A percentile compares a stretch with the other conserved stretches of the same genome.
Evolutionary conservation across 306 rosid genomes (phyloP).

Genomic region (Boehmeria nivea): DNA sequence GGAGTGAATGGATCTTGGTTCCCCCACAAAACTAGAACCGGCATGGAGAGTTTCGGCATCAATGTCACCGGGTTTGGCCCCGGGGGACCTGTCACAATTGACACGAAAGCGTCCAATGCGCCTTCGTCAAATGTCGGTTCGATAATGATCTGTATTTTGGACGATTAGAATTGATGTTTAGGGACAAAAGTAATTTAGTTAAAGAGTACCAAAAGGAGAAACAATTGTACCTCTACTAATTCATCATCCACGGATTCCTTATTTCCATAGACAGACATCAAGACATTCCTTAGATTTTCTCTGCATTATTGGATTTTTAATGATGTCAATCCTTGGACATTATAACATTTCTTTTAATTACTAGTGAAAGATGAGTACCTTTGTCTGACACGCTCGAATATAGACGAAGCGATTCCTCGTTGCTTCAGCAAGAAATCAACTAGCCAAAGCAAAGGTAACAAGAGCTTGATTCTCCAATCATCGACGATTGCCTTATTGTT

Average conservation of each 20-base stretch:
- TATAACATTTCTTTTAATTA: neutral
- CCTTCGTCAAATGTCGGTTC: slow-evolving; percentile 70
- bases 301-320: slow-evolving; percentile 34
- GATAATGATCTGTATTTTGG: slow-evolving; percentile 53
- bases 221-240: slow-evolving; percentile 54
- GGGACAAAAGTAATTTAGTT: neutral
- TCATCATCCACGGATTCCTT: slow-evolving; percentile 84
- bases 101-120: slow-evolving; percentile 81
- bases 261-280: slow-evolving; percentile 67
- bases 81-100: slow-evolving; percentile 84
- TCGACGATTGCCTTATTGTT: slow-evolving; percentile 90
- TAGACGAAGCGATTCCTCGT: slow-evolving; percentile 56
- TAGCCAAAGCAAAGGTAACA: slow-evolving; percentile 72
- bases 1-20: slow-evolving; percentile 90
- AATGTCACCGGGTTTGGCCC: slow-evolving; percentile 77
- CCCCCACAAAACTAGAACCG: slow-evolving; percentile 84
- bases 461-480: slow-evolving; percentile 90
- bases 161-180: neutral
- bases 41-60: slow-evolving; percentile 60
- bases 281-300: slow-evolving; percentile 59
- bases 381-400: slow-evolving; percentile 72
- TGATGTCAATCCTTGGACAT: neutral
- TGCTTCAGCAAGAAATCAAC: slow-evolving; percentile 71
- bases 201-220: neutral
- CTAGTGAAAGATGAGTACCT: slow-evolving; percentile 38